Conservation (phyloP, 2,329 filamentous ascomycete genomes). For the Neofusicoccum laricinum region DNA sequence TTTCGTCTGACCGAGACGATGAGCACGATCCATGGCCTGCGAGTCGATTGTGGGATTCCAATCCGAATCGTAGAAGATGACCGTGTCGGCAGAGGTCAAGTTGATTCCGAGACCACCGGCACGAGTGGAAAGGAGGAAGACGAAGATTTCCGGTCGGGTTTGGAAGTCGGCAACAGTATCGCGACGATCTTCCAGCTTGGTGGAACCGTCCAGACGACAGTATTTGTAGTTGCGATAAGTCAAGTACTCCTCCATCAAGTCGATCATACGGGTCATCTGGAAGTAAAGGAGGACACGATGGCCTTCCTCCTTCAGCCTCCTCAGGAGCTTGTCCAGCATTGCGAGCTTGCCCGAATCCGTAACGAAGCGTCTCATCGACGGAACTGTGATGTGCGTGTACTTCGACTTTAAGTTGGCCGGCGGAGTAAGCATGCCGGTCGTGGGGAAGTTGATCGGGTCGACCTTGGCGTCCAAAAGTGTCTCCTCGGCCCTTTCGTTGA, state of each 20-base stretch:
- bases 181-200: conserved; percentile 92
- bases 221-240: conserved; percentile 99
- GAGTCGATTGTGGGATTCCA: conserved; percentile 99
- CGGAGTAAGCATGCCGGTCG: conserved; percentile 65
- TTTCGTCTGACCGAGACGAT: conserved; percentile 91
- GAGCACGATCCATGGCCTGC: conserved; percentile 97
- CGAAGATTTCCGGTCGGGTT: conserved; percentile 88
- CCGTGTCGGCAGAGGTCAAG: conserved; percentile 90
- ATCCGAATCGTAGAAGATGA: conserved; percentile 99
- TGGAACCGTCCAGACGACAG: conserved; percentile 92
- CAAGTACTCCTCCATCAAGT: conserved; percentile 97
- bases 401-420: conserved; percentile 78
- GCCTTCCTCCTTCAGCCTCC: conserved; percentile 83
- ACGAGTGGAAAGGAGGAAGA: conserved; percentile 93
- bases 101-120: conserved; percentile 98
- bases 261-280: conserved; percentile 99
- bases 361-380: conserved; percentile 96
- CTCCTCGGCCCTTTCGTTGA: conserved; percentile 62
- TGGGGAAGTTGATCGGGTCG: conserved; percentile 63
- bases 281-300: conserved; percentile 97
- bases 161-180: conserved; percentile 98
- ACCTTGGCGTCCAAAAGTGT: conserved; percentile 72
- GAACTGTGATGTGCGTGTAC: conserved; percentile 88
- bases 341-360: conserved; percentile 96
- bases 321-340: conserved; percentile 81